A percentile compares a stretch with the other conserved stretches of the same genome.
These are phyloP conservation scores for Nannochloropsis gaditana DNA, from an alignment of 108 stramenopile genomes.

Conservation along the genomic window DNA sequence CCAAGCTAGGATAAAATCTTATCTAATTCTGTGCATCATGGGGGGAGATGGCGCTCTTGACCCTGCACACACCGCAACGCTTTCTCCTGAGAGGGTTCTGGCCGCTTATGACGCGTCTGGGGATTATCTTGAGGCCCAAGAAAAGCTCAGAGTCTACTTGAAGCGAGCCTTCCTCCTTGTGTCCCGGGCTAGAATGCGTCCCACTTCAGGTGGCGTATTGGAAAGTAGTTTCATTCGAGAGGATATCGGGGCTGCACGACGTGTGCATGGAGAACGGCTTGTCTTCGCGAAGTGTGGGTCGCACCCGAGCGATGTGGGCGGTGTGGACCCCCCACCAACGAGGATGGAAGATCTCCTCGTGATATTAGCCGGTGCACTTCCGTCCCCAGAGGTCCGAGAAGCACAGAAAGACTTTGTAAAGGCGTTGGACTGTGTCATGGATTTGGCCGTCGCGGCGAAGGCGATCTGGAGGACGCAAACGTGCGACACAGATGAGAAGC, in stretches of 20 bases:
- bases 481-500: no score
- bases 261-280: neutral
- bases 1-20: no score
- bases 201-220: neutral
- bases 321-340: neutral
- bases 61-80: no score
- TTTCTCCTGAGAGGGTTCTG: neutral
- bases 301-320: neutral
- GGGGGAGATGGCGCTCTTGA: no score
- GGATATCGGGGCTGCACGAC: neutral
- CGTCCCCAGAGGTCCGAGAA: neutral
- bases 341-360: neutral
- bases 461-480: neutral
- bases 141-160: neutral
- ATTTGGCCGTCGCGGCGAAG: neutral
- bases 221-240: neutral
- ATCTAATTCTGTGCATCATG: no score
- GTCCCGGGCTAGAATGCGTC: neutral
- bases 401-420: neutral
- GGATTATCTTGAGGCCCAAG: constrained; percentile 2
- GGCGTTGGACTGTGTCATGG: constrained; percentile 16
- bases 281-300: no score
- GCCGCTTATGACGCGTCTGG: constrained; percentile 3
- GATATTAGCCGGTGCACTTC: neutral
- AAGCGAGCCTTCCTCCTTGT: neutral